Percentiles rank a stretch among this genome's conserved stretches.
Conservation (phyloP, 106 monocot genomes). For the Acorus calamus region DNA sequence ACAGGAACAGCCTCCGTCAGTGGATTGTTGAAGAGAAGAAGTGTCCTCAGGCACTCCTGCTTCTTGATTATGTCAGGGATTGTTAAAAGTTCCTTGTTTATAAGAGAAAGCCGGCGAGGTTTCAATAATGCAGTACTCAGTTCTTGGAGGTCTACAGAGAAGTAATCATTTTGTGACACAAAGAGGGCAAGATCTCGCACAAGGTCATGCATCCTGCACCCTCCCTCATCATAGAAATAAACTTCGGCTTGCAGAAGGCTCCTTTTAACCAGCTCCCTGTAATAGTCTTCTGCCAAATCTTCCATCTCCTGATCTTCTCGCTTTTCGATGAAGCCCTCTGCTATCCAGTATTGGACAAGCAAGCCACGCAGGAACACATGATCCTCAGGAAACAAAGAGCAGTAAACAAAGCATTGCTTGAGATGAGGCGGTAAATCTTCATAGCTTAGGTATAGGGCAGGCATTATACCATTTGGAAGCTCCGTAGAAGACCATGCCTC, state of each 20-base stretch:
- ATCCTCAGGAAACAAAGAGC: slow-evolving; percentile 7
- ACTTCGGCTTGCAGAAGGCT: slow-evolving; percentile 3
- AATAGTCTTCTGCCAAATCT: slow-evolving; percentile 4
- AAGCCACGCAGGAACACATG: neutral
- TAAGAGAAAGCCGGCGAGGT: slow-evolving; percentile 1
- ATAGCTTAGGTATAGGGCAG: slow-evolving; percentile 34
- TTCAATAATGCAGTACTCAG: neutral
- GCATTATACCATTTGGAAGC: slow-evolving; percentile 14
- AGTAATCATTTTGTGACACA: neutral
- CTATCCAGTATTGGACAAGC: slow-evolving; percentile 4
- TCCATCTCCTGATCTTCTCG: neutral
- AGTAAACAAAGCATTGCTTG: slow-evolving; percentile 5
- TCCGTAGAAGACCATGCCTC: slow-evolving; percentile 8
- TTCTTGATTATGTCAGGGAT: neutral
- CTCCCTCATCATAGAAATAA: too few species aligned
- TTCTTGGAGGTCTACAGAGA: neutral
- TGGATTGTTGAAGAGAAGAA: neutral
- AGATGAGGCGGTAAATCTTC: slow-evolving; percentile 24
- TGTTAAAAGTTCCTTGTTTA: neutral
- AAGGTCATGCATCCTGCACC: slow-evolving; percentile 10
- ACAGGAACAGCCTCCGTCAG: too few species aligned
- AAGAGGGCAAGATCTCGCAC: slow-evolving; percentile 1
- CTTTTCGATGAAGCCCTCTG: slow-evolving; percentile 10
- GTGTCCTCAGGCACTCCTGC: slow-evolving; percentile 6
- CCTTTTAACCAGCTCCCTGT: slow-evolving; percentile 7